These are phyloP conservation scores for Melampsora larici-populina DNA, from an alignment of 1,284 basidiomycete genomes.

Conservation along the genomic window DNA sequence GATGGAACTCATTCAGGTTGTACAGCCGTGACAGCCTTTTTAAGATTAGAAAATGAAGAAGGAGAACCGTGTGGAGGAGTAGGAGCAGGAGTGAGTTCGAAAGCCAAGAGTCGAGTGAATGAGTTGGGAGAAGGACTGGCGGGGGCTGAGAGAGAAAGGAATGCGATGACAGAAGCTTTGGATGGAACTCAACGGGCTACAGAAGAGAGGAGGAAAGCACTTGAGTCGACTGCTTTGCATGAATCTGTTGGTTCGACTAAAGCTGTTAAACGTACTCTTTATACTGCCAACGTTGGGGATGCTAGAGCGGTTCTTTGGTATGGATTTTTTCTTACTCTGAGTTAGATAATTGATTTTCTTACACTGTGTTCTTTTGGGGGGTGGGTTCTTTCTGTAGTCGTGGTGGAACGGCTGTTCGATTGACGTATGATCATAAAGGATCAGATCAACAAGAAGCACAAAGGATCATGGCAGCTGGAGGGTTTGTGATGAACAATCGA, in stretches of 20 bases:
- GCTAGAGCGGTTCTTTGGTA: conserved; percentile 78
- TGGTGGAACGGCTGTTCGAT: conserved; percentile 78
- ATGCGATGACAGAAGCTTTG: conserved; percentile 28
- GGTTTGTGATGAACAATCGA: conserved; percentile 96
- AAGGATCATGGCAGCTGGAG: conserved; percentile 93
- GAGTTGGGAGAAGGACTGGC: conserved; percentile 22
- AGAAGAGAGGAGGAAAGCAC: conserved; percentile 46
- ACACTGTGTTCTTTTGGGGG: background rate
- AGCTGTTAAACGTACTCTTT: conserved; percentile 71
- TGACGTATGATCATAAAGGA: conserved; percentile 99
- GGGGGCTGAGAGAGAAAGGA: conserved; percentile 16
- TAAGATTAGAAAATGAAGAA: conserved; percentile 77
- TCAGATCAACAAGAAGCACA: conserved; percentile 95
- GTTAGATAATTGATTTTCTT: conserved; percentile 16
- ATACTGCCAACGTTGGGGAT: conserved; percentile 94
- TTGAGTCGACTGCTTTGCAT: conserved; percentile 1
- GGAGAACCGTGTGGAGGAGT: conserved; percentile 53
- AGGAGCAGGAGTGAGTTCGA: conserved; percentile 43
- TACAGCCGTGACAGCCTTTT: conserved; percentile 93
- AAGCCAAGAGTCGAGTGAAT: conserved; percentile 25
- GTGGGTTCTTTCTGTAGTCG: conserved; percentile 57
- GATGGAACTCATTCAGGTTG: conserved; percentile 94
- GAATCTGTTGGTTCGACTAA: conserved; percentile 25
- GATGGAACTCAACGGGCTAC: conserved; percentile 46
- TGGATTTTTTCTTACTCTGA: conserved; percentile 35